Conservation (phyloP, 805 yeast species). For the Yarrowia sp. region DNA sequence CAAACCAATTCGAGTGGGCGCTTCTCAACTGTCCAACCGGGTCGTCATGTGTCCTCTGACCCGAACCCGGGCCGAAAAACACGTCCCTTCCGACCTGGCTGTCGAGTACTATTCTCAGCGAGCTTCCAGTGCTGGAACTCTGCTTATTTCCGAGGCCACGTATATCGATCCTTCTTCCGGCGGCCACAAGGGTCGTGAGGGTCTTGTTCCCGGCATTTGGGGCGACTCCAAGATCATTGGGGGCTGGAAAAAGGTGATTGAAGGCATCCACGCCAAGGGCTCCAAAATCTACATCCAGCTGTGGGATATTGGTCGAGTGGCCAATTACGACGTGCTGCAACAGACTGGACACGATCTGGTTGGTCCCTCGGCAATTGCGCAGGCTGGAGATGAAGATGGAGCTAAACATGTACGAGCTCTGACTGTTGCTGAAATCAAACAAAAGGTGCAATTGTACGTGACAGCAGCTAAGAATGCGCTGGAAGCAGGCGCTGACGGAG, state of each 20-base stretch:
- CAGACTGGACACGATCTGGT: not conserved
- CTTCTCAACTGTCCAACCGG: conserved; percentile 39
- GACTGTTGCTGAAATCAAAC: conserved; percentile 45
- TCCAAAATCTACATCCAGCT: conserved; percentile 43
- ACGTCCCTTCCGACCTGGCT: conserved; percentile 46
- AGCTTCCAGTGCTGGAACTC: conserved; percentile 53
- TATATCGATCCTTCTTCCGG: conserved; percentile 27
- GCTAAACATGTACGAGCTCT: conserved; percentile 36
- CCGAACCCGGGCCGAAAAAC: conserved; percentile 41
- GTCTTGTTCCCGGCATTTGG: conserved; percentile 46
- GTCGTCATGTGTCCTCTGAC: conserved; percentile 52
- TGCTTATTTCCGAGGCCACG: conserved; percentile 59
- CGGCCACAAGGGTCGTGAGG: conserved; percentile 33
- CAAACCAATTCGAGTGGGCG: conserved; percentile 41
- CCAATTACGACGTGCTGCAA: conserved; percentile 3
- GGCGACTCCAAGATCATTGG: conserved; percentile 69
- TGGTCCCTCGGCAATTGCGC: conserved; percentile 22
- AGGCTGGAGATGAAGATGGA: conserved; percentile 22
- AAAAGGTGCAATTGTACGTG: conserved; percentile 45
- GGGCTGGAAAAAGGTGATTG: conserved; percentile 62
- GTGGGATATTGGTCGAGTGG: conserved; percentile 46
- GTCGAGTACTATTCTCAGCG: conserved; percentile 54
- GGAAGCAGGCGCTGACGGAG: conserved; percentile 57
- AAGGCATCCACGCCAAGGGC: conserved; percentile 44
- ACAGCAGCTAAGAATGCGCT: conserved; percentile 52